Conservation (phyloP, 768 basidiomycete genomes). For the Mycena olivaceomarginata region DNA sequence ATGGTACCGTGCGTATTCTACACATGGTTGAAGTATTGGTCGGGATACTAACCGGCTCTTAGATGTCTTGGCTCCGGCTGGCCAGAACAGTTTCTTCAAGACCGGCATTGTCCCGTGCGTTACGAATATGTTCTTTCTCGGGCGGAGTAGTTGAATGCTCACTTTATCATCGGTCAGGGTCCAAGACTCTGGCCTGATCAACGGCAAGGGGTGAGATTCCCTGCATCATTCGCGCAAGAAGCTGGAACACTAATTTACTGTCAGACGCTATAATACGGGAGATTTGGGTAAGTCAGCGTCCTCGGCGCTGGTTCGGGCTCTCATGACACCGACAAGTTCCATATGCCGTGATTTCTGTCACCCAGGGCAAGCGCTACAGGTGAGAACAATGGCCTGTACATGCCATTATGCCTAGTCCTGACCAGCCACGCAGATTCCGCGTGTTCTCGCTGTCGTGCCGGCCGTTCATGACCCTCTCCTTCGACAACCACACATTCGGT, state of each 20-base stretch:
- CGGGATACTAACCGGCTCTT: too few relatives aligned
- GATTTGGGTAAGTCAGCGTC: too few relatives aligned
- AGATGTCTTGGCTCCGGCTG: constrained; percentile 60
- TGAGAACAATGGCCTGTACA: constrained; percentile 17
- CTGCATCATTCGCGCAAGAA: too few relatives aligned
- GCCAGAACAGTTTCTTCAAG: constrained; percentile 55
- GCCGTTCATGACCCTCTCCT: constrained; percentile 60
- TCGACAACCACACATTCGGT: constrained; percentile 61
- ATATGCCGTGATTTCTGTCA: constrained; percentile 65
- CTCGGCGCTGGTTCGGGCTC: too few relatives aligned
- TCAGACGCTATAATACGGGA: too few relatives aligned
- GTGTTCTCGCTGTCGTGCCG: constrained; percentile 68
- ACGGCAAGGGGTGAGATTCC: constrained; percentile 52
- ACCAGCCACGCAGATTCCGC: constrained; percentile 63
- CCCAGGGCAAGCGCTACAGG: constrained; percentile 65
- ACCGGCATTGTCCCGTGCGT: constrained; percentile 53
- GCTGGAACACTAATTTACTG: too few relatives aligned
- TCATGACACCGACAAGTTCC: constrained; percentile 47
- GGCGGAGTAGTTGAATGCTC: too few relatives aligned
- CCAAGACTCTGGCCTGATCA: constrained; percentile 66
- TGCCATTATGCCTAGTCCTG: background rate
- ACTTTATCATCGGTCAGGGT: constrained; percentile 39
- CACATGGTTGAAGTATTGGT: too few relatives aligned
- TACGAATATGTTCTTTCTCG: too few relatives aligned
- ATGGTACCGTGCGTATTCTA: background rate